Percentiles rank a stretch among this genome's conserved stretches.
Conservation (phyloP, 1,284 basidiomycete genomes). For the Melampsora larici-populina region DNA sequence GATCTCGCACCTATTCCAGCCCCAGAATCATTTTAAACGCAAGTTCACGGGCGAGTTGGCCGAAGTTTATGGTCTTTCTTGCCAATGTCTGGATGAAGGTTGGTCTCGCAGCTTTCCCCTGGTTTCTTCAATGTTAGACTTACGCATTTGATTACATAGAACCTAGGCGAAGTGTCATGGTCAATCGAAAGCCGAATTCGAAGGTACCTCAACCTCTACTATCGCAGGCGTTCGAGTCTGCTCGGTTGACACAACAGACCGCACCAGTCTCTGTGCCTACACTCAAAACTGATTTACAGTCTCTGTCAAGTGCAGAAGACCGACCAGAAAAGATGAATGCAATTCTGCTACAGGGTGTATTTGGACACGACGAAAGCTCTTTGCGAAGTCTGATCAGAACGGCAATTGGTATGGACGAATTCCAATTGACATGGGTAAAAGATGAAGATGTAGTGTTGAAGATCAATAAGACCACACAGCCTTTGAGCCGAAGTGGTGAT, state of each 20-base stretch:
- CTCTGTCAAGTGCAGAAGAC: slow-evolving; percentile 5
- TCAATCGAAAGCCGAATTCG: background rate
- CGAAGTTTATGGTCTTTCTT: slow-evolving; percentile 11
- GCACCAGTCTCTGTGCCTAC: background rate
- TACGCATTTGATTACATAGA: background rate
- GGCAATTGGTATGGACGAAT: background rate
- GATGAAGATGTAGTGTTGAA: slow-evolving; percentile 25
- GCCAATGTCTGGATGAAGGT: slow-evolving; percentile 24
- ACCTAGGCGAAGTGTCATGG: background rate
- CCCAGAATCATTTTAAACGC: slow-evolving; percentile 24
- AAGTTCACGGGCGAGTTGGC: slow-evolving; percentile 17
- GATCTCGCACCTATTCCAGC: background rate
- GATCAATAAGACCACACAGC: slow-evolving; percentile 5
- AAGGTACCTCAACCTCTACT: background rate
- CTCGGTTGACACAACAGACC: background rate
- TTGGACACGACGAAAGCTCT: slow-evolving; percentile 32
- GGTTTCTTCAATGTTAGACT: background rate
- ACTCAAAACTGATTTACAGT: background rate
- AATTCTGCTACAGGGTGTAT: slow-evolving; percentile 25
- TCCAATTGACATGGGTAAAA: slow-evolving; percentile 5
- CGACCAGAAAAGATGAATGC: background rate
- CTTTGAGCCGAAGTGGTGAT: slow-evolving; percentile 2
- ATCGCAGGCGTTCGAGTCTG: background rate
- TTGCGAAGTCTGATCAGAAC: slow-evolving; percentile 1
- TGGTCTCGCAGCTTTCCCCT: background rate